Base-by-base conservation (phyloP, 176 grass and related monocot genomes). In the Musa schizocarpa region DNA sequence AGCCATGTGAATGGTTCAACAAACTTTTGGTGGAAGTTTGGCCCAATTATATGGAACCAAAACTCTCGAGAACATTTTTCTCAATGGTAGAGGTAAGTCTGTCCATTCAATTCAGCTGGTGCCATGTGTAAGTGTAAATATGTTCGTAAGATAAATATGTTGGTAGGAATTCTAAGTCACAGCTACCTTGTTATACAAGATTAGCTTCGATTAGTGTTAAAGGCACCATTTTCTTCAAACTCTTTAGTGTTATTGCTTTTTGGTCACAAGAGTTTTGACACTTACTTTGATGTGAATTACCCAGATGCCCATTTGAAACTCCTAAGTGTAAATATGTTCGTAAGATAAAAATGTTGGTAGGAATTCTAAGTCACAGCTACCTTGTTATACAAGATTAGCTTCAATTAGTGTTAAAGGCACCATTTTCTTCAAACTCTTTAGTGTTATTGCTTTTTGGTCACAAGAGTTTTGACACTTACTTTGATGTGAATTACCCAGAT, bases 41-140 rank as follows among this genome's bases (percentile, higher is more conserved):
- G 95, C 90, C 95, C 10, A 99, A 99, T 77, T 99, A 82, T 80
- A 93, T 99, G 83, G 95, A 99, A 83, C 95, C 90, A 4, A 99
- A 94, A 82, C 76, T 99, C 71, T 86, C 90, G 12, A 87, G 53
- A 54, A 85, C 21, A 26, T 84, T 99, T 48, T 86, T 82, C 69
- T 87, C 84, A 81, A 99, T 86, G 74, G 95, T 99, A 29, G 95
- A 99, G 95, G 95, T 99, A 20, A 83, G 83, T 50, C 53, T 79
- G 52, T 88, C 52, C 52, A 56, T 73, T 53, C 14, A 76, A 65
- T 50, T 54, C 27, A 68, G 14, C 53, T 68, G 56, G 29, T 69
- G 65, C 2, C 52, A 13, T 20, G 21, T 26, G 17, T 26, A 21
- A n/a, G 34, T 51, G 51, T 3, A 48, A 48, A 21, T n/a, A 20